Evolutionary conservation across 192 early-diverging fungal genomes (phyloP), one percentile per base, ranked within the genome.

Genomic region (Piromyces sp.): DNA sequence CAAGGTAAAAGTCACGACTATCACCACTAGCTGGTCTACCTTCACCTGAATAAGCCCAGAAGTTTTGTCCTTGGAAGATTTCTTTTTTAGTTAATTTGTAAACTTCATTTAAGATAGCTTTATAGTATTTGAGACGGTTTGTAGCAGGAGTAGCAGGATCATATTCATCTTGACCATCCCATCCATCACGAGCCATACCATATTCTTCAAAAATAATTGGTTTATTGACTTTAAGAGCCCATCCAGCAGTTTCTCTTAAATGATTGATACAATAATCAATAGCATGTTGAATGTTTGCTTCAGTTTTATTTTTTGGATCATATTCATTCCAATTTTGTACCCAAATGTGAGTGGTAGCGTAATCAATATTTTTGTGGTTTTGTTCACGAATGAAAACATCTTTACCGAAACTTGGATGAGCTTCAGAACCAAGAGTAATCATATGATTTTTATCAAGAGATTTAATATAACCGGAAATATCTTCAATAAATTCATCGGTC

Each of bases 1-100:
- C 90, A 29, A 92, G 79, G 51, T 82, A 29, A 85, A 81, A 68
- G 33, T 30, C 6, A 82, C 84, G 87, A 3, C 85, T 85, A 13
- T 37, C 29, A 81, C 82, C 79, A 29, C 14, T 15, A 38, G 83
- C 87, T 11, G 91, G 88, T 22, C 89, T 82, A 12, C 87, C 88
- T 13, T 80, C 58, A 78, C 92, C 92, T 28, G 88, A 80, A 58
- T 89, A 93, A 19, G 90, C 92, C 92, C 92, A 93, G 82, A 93
- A 93, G 15, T 87, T 86, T n/a, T 85, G 82, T 22, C 92, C 92
- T 0, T 83, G 83, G 30, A 87, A 85, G 12, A 83, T 79, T 26
- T 84, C 81, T 17, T 85, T 38, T 19, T 81, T 79, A n/a, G 82
- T 80, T 19, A 86, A 83, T 79, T 80, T 78, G 15, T 82, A 84